Evolutionary conservation across 345 rosid species (phyloP).

Genomic region (Eucalyptus victrix): DNA sequence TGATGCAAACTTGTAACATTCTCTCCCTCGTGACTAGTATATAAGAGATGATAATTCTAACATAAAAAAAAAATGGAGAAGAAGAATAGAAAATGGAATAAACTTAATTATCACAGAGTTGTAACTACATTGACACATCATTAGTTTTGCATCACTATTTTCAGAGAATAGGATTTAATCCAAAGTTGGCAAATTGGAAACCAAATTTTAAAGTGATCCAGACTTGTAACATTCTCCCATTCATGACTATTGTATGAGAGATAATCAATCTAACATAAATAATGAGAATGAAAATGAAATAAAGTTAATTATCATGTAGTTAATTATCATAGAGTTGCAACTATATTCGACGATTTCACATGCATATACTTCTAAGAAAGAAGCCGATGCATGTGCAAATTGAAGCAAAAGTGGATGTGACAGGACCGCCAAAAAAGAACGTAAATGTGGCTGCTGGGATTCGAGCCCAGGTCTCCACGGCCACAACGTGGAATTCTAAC

Average conservation of each 20-base stretch:
- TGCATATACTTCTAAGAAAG: background rate
- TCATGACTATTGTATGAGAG: rapidly evolving
- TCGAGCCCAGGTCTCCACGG: constrained; percentile 93
- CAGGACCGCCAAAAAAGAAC: rapidly evolving
- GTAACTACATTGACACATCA: rapidly evolving
- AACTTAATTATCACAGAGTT: background rate
- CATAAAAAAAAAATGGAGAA: rapidly evolving
- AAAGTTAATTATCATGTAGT: too few relatives aligned
- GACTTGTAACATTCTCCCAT: rapidly evolving
- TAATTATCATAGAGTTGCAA: background rate
- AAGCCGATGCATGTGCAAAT: background rate
- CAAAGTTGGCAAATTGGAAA: background rate
- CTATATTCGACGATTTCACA: background rate
- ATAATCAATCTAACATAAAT: too few relatives aligned
- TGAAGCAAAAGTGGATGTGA: background rate
- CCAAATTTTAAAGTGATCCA: rapidly evolving
- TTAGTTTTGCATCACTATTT: background rate
- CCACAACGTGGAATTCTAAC: constrained; percentile 80
- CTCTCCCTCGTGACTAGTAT: background rate
- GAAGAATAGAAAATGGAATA: too few relatives aligned
- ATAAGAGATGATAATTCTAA: background rate
- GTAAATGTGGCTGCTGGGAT: constrained; percentile 71
- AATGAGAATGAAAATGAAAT: too few relatives aligned
- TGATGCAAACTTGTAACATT: rapidly evolving
- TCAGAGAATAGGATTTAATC: background rate